Conservation (phyloP, 176 grass and related monocot genomes). For the Alopecurus myosuroides region DNA sequence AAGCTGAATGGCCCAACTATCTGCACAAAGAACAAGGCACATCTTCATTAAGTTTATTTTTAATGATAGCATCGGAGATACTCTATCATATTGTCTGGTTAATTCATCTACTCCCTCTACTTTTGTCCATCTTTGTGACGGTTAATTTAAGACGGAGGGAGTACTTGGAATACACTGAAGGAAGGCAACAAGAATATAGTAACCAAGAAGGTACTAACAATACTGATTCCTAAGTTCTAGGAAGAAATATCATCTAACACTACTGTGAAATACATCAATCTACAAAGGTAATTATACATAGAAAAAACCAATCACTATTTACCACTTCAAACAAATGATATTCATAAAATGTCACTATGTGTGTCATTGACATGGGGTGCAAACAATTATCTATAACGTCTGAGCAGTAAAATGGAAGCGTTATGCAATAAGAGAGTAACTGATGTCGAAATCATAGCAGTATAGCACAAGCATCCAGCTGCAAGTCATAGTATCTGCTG, state of each 20-base stretch:
- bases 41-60: background rate
- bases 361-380: background rate
- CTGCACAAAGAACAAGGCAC: slow-evolving; percentile 25
- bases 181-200: background rate
- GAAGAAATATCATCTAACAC: background rate
- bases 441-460: background rate
- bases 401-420: background rate
- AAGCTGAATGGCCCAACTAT: slow-evolving; percentile 92
- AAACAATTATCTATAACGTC: background rate
- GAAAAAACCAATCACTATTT: background rate
- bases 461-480: background rate
- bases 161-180: background rate
- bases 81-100: background rate
- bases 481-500: background rate
- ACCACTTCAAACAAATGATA: background rate
- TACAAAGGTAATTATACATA: background rate
- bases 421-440: background rate
- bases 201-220: background rate
- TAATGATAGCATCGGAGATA: background rate
- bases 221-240: background rate
- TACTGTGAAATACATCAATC: background rate
- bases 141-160: no score
- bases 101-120: slow-evolving; percentile 8
- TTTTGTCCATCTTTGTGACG: no score
- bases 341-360: background rate